Conservation (phyloP, 2,329 filamentous ascomycete genomes). For the Stachybotrys echinatus region DNA sequence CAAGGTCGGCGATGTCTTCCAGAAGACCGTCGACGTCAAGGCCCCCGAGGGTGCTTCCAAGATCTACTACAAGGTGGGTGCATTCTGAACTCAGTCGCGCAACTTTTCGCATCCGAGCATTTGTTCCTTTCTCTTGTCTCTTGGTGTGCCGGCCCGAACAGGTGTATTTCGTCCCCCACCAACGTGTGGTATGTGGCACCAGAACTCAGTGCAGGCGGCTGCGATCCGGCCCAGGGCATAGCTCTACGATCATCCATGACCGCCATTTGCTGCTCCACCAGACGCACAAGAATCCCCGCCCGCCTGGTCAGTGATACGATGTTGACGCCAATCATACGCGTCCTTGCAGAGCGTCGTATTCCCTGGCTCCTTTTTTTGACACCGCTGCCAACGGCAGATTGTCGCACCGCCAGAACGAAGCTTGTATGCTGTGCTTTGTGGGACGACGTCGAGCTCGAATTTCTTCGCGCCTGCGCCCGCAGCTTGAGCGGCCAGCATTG, state of each 20-base stretch:
- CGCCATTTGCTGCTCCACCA: neutral
- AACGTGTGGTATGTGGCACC: neutral
- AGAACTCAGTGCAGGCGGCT: too few species aligned
- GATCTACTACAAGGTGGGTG: conserved; percentile 87
- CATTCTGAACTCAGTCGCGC: conserved; percentile 4
- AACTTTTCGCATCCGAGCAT: conserved; percentile 5
- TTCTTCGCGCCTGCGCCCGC: too few species aligned
- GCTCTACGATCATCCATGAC: neutral
- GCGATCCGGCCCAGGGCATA: too few species aligned
- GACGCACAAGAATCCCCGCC: neutral
- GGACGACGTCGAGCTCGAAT: neutral
- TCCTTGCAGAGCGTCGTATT: too few species aligned
- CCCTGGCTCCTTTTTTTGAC: too few species aligned
- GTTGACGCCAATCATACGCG: too few species aligned
- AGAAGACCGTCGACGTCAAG: conserved; percentile 74
- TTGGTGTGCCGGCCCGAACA: neutral
- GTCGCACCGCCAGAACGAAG: neutral
- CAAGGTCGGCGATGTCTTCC: conserved; percentile 66
- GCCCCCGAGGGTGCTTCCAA: conserved; percentile 54
- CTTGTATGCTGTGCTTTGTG: neutral
- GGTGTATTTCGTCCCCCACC: neutral
- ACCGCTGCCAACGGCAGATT: neutral
- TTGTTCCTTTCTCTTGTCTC: conserved; percentile 3
- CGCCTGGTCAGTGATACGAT: too few species aligned
- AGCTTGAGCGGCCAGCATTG: too few species aligned